Evolutionary conservation across 2,329 filamentous ascomycete species (phyloP).

Genomic region (Neopestalotiopsis rosae): DNA sequence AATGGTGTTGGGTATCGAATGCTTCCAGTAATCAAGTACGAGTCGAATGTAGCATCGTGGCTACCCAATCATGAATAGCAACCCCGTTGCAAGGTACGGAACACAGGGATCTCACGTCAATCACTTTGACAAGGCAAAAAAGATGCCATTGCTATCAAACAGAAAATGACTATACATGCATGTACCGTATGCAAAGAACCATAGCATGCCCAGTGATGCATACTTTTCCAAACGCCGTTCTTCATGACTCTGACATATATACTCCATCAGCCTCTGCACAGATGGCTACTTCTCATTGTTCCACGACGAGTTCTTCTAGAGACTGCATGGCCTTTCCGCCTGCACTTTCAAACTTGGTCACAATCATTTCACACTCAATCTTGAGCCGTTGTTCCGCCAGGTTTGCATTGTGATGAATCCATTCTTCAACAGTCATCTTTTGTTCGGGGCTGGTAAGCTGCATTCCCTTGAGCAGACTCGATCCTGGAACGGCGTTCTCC

Average conservation of each 20-base stretch:
- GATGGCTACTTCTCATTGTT: constrained; percentile 33
- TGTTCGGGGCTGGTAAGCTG: constrained; percentile 78
- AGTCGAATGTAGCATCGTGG: neutral
- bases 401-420: constrained; percentile 82
- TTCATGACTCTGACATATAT: neutral
- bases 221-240: neutral
- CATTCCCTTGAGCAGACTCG: constrained; percentile 53
- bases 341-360: constrained; percentile 82
- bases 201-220: neutral
- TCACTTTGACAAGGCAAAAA: neutral
- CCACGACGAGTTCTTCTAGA: constrained; percentile 73
- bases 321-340: constrained; percentile 78
- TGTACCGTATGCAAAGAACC: neutral
- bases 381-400: constrained; percentile 81
- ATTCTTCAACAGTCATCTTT: constrained; percentile 91
- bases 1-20: too few relatives aligned
- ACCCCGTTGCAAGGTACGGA: neutral
- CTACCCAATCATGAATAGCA: neutral
- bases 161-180: neutral
- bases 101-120: neutral
- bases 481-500: constrained; percentile 55
- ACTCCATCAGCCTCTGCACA: neutral
- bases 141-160: neutral
- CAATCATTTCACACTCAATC: constrained; percentile 81
- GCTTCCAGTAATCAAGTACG: too few relatives aligned